Percentiles rank a stretch among this genome's conserved stretches.
Evolutionary conservation across 371 early-diverging fungal species (phyloP).

Genomic region (Mucor irregularis): DNA sequence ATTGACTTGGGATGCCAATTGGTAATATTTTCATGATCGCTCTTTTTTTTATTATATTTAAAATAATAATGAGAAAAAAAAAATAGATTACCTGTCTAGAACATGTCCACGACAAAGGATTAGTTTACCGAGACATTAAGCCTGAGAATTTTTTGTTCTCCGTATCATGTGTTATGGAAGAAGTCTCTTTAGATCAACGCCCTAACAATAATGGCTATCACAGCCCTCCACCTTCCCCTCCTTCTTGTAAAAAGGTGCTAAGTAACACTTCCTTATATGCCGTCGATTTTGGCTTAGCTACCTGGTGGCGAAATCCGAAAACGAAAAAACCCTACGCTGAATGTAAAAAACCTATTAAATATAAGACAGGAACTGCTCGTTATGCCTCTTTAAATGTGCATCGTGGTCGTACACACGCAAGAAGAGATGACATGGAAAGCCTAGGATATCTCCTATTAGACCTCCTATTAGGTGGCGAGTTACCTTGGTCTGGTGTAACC

Average conservation of each 20-base stretch:
- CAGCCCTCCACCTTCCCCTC: constrained; percentile 16
- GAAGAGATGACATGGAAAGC: constrained; percentile 67
- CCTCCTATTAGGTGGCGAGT: constrained; percentile 46
- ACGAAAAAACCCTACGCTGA: constrained; percentile 51
- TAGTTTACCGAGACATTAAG: constrained; percentile 97
- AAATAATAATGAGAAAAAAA: no score
- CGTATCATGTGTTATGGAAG: constrained; percentile 15
- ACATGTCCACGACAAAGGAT: constrained; percentile 83
- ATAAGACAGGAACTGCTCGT: constrained; percentile 66
- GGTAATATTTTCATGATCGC: constrained; percentile 30
- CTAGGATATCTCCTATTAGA: constrained; percentile 63
- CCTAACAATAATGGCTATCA: no score
- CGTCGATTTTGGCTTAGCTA: constrained; percentile 61
- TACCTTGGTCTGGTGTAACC: constrained; percentile 67
- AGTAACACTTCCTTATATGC: constrained; percentile 30
- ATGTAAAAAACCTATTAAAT: constrained; percentile 39
- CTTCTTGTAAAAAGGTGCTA: constrained; percentile 21
- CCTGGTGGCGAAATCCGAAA: constrained; percentile 51
- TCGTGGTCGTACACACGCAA: constrained; percentile 55
- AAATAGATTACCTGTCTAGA: constrained; percentile 86
- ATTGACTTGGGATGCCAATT: constrained; percentile 55
- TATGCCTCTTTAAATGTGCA: constrained; percentile 67
- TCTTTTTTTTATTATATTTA: no score
- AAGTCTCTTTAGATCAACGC: no score
- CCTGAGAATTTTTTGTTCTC: constrained; percentile 91